These are phyloP conservation scores for Podaxis sp. DNA, from an alignment of 768 basidiomycete genomes.

Conservation along the genomic window DNA sequence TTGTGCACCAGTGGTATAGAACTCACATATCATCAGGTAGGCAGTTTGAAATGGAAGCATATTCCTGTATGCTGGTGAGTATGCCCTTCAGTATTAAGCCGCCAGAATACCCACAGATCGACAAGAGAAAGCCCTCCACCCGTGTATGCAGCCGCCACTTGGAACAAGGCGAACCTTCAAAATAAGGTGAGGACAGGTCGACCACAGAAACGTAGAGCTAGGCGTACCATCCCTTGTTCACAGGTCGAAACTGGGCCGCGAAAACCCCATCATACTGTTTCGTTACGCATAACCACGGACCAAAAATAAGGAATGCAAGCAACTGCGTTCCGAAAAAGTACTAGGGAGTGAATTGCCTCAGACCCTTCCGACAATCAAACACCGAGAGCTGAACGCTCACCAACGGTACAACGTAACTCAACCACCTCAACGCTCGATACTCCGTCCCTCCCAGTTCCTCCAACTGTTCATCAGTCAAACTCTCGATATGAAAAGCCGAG, in stretches of 20 bases:
- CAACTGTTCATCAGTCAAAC: constrained; percentile 61
- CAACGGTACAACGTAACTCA: constrained; percentile 47
- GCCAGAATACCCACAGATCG: constrained; percentile 46
- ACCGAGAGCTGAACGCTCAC: constrained; percentile 26
- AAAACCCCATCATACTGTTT: constrained; percentile 49
- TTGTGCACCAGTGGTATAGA: neutral
- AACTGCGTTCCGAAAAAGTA: constrained; percentile 65
- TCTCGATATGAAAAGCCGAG: constrained; percentile 51
- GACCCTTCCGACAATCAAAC: neutral
- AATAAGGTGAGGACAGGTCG: neutral
- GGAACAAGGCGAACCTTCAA: constrained; percentile 43
- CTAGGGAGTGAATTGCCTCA: constrained; percentile 33
- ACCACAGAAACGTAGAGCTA: neutral
- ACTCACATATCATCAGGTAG: constrained; percentile 58
- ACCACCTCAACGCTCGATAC: constrained; percentile 57
- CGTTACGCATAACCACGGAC: constrained; percentile 54
- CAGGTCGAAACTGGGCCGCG: constrained; percentile 42
- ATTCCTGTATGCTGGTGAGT: constrained; percentile 29
- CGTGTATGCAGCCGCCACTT: constrained; percentile 51
- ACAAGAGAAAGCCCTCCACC: constrained; percentile 70
- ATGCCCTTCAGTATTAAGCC: neutral
- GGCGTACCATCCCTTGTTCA: constrained; percentile 57
- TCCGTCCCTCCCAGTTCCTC: constrained; percentile 78
- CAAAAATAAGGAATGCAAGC: constrained; percentile 52
- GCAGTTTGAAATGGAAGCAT: constrained; percentile 73